Evolutionary conservation across 1,139 yeast genomes (phyloP).

Genomic region (Pichia sp.): DNA sequence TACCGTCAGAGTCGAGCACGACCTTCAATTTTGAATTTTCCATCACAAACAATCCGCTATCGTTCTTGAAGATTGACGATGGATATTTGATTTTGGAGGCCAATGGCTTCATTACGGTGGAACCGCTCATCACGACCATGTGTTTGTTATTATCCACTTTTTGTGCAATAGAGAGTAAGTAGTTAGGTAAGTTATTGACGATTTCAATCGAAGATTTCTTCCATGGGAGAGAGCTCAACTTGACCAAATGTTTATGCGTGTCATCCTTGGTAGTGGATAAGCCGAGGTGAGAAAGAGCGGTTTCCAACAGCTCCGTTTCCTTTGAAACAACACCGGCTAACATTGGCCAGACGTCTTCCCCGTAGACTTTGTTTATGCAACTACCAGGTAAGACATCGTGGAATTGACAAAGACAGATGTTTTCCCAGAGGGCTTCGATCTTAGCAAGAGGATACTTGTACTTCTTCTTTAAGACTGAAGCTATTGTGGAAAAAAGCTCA

Average conservation of each 20-base stretch:
- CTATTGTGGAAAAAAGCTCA: constrained; percentile 75
- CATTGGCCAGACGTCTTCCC: constrained; percentile 86
- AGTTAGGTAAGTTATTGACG: constrained; percentile 29
- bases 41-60: constrained; percentile 42
- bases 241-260: constrained; percentile 21
- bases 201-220: constrained; percentile 51
- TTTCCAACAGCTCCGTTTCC: constrained; percentile 49
- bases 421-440: constrained; percentile 77
- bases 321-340: constrained; percentile 51
- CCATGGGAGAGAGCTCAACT: constrained; percentile 69
- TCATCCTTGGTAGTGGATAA: constrained; percentile 14
- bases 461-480: constrained; percentile 48
- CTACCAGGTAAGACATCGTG: constrained; percentile 97
- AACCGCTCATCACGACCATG: constrained; percentile 22
- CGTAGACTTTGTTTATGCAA: constrained; percentile 89
- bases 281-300: constrained; percentile 45
- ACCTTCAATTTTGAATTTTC: constrained; percentile 61
- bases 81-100: constrained; percentile 35
- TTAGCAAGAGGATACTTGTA: constrained; percentile 69
- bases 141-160: constrained; percentile 10
- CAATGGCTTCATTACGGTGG: constrained; percentile 25
- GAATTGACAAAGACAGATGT: constrained; percentile 84
- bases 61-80: constrained; percentile 39
- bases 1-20: constrained; percentile 55
- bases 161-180: constrained; percentile 20